phyloP scores from a whole-genome alignment of 129 eudicot species.

The Saposhnikovia divaricata region DNA sequence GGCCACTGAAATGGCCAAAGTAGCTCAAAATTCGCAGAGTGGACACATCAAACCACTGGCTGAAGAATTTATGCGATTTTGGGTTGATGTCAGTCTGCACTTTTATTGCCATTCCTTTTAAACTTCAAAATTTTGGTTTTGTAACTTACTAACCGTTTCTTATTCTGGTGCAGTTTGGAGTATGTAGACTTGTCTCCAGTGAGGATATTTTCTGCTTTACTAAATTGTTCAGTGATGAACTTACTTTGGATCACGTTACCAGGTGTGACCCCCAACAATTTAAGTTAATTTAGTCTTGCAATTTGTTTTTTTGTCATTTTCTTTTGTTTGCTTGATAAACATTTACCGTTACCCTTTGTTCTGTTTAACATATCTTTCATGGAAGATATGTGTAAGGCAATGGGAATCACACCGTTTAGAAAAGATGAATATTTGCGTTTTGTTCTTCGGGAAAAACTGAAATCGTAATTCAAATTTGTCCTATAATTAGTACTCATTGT shows the following conservation, averaged over 20 bases:
- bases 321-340: background rate
- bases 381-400: slow-evolving; percentile 89
- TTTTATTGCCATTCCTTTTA: background rate
- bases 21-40: slow-evolving; percentile 76
- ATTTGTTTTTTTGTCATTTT: background rate
- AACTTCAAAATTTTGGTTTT: background rate
- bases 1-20: slow-evolving; percentile 91
- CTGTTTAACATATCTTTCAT: slow-evolving; percentile 59
- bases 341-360: background rate
- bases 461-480: slow-evolving; percentile 31
- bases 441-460: slow-evolving; percentile 61
- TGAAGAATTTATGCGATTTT: slow-evolving; percentile 84
- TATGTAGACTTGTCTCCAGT: slow-evolving; percentile 59
- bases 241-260: slow-evolving; percentile 86
- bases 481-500: background rate
- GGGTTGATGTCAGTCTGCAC: slow-evolving; percentile 37
- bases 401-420: slow-evolving; percentile 83
- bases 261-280: slow-evolving; percentile 31
- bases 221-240: slow-evolving; percentile 85
- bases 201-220: slow-evolving; percentile 87
- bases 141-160: slow-evolving; percentile 10
- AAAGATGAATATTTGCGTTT: slow-evolving; percentile 79
- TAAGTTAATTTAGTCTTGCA: background rate
- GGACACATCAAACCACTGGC: slow-evolving; percentile 84
- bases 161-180: slow-evolving; percentile 61